Percentiles rank a stretch among this genome's conserved stretches.
phyloP scores from a whole-genome alignment of 2,329 filamentous ascomycete species.

The Aspergillus persii region DNA sequence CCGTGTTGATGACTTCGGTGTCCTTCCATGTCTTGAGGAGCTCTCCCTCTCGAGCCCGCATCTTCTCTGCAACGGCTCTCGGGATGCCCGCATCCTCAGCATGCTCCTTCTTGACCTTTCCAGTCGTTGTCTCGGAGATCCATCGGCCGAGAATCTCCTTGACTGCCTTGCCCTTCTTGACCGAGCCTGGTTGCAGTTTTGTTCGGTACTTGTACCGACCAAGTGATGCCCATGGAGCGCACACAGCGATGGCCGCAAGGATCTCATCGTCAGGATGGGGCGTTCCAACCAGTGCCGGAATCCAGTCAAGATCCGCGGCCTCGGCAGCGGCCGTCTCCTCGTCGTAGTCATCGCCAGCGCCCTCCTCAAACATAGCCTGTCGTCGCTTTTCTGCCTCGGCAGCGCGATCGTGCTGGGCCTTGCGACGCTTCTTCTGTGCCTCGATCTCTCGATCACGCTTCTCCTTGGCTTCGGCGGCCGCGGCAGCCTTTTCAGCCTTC shows the following conservation, averaged over 20 bases:
- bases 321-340: slow-evolving; percentile 49
- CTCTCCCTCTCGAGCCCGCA: slow-evolving; percentile 85
- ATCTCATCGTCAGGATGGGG: slow-evolving; percentile 79
- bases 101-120: slow-evolving; percentile 49
- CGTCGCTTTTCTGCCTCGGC: slow-evolving; percentile 63
- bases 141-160: slow-evolving; percentile 85
- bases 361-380: slow-evolving; percentile 71
- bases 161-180: slow-evolving; percentile 93
- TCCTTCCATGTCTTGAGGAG: slow-evolving; percentile 77
- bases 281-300: slow-evolving; percentile 65
- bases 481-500: slow-evolving; percentile 63
- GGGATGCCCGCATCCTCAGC: slow-evolving; percentile 55
- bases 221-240: slow-evolving; percentile 62
- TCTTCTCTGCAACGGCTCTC: slow-evolving; percentile 64
- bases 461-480: slow-evolving; percentile 58
- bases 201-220: slow-evolving; percentile 83
- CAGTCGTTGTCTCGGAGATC: slow-evolving; percentile 59
- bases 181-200: slow-evolving; percentile 84
- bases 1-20: slow-evolving; percentile 74
- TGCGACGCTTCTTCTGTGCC: slow-evolving; percentile 70
- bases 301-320: slow-evolving; percentile 59
- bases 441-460: slow-evolving; percentile 69
- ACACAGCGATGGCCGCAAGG: slow-evolving; percentile 58
- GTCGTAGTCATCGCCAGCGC: slow-evolving; percentile 60
- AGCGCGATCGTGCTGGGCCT: slow-evolving; percentile 74